Base-by-base conservation (phyloP, 2,329 filamentous ascomycete genomes). In the Aureobasidium zeae region DNA sequence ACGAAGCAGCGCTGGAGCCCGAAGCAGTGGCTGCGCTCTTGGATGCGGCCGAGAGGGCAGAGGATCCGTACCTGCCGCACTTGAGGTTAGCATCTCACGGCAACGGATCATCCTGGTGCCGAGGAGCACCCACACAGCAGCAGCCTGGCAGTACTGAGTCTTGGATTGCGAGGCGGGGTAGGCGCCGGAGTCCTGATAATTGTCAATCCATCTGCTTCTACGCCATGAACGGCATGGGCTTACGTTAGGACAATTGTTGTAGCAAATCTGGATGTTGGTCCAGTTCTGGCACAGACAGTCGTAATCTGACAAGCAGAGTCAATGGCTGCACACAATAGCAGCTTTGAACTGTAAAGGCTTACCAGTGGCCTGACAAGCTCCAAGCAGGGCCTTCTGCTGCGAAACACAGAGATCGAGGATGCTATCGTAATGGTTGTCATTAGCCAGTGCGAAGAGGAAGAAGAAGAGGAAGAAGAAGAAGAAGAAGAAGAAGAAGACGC, bases 181-280 rank as follows among this genome's bases (percentile, higher is more conserved):
- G 12, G 38, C 48, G 13, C 37, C 29, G 6, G 42, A 16, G 37
- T 49, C 48, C n/a, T n/a, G n/a, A n/a, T n/a, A n/a, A n/a, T n/a
- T n/a, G n/a, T n/a, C n/a, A n/a, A n/a, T n/a, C n/a, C n/a, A n/a
- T n/a, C n/a, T n/a, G n/a, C n/a, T n/a, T n/a, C n/a, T n/a, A n/a
- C n/a, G n/a, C n/a, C n/a, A n/a, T n/a, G n/a, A n/a, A n/a, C n/a
- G n/a, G n/a, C n/a, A n/a, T n/a, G n/a, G n/a, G n/a, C n/a, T n/a
- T n/a, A n/a, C n/a, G 13, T 64, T 59, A 41, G 76, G 75, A 64
- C 78, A 81, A 66, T 77, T 76, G 66, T 73, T 72, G 65, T 77
- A 80, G 71, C 77, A 81, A 9, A 51, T 53, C 8, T 55, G 35
- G 38, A 60, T 50, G 35, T 53, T 53, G 26, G 57, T 69, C 58